Conservation (phyloP, 2,329 filamentous ascomycete species). For the Claviceps spartinae region DNA sequence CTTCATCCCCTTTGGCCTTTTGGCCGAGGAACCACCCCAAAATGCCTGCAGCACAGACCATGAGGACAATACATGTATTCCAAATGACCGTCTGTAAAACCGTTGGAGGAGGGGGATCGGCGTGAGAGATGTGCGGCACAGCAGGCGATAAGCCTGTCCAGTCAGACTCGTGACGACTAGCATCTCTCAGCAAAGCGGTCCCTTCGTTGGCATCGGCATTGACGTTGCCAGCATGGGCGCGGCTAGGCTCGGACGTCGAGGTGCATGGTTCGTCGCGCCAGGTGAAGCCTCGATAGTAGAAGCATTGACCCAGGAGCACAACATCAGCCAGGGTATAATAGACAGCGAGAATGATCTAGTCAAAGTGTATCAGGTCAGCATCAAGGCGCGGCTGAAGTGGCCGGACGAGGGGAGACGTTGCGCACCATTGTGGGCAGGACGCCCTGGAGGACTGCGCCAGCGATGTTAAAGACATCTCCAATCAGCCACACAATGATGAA, state of each 20-base stretch:
- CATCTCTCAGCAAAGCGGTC: conserved; percentile 36
- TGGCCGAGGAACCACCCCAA: conserved; percentile 67
- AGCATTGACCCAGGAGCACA: conserved; percentile 76
- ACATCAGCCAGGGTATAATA: conserved; percentile 91
- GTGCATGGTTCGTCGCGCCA: conserved; percentile 39
- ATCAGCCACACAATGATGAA: conserved; percentile 89
- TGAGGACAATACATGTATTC: conserved; percentile 61
- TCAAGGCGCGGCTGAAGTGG: background rate
- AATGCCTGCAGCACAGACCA: conserved; percentile 74
- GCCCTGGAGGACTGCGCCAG: conserved; percentile 80
- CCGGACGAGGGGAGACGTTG: background rate
- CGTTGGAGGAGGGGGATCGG: conserved; percentile 34
- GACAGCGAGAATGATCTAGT: conserved; percentile 69
- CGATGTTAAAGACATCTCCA: conserved; percentile 93
- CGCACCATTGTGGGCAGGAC: conserved; percentile 82
- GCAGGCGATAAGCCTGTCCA: conserved; percentile 64
- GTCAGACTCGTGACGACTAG: conserved; percentile 31
- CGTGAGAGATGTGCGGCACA: conserved; percentile 54
- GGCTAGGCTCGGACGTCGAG: conserved; percentile 26
- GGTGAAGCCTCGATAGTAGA: conserved; percentile 86
- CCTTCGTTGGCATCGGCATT: conserved; percentile 33
- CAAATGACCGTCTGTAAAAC: conserved; percentile 48
- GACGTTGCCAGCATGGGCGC: conserved; percentile 12
- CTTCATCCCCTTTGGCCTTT: conserved; percentile 23
- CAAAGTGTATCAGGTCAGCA: background rate